phyloP scores from a whole-genome alignment of 768 basidiomycete species.

The Ephemerocybe angulata region DNA sequence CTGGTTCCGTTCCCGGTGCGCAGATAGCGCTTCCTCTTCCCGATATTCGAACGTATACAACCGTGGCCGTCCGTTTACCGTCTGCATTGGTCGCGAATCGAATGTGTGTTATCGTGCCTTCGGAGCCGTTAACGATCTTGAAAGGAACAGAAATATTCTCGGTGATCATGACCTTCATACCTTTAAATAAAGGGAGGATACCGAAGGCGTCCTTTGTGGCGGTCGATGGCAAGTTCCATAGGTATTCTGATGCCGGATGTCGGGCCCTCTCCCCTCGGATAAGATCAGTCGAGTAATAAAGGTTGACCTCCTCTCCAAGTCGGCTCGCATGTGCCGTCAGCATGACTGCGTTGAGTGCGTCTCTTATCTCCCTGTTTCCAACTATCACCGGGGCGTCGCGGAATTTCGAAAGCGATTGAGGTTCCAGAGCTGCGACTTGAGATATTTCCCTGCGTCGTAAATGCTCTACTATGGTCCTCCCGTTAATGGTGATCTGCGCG shows the following conservation, averaged over 20 bases:
- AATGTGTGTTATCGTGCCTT: background rate
- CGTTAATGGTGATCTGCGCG: background rate
- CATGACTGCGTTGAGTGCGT: conserved; percentile 11
- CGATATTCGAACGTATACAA: background rate
- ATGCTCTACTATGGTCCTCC: background rate
- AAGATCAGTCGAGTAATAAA: conserved; percentile 1
- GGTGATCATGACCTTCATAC: conserved; percentile 18
- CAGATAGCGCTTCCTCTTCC: background rate
- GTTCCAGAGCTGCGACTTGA: background rate
- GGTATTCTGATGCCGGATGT: background rate
- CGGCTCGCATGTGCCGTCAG: conserved; percentile 4
- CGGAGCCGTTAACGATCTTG: background rate
- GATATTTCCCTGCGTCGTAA: background rate
- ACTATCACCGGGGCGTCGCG: conserved; percentile 15
- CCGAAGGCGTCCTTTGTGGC: conserved; percentile 11
- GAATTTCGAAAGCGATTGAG: background rate
- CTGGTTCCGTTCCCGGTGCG: background rate
- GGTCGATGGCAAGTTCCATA: conserved; percentile 12
- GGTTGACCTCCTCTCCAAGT: background rate
- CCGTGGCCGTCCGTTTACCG: background rate
- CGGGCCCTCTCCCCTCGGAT: background rate
- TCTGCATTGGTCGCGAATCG: background rate
- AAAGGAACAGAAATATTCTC: conserved; percentile 17
- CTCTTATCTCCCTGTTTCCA: conserved; percentile 11
- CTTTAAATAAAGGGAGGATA: conserved; percentile 11